Base-by-base conservation (phyloP, 2,329 filamentous ascomycete species). In the Myriosclerotinia scirpicola region DNA sequence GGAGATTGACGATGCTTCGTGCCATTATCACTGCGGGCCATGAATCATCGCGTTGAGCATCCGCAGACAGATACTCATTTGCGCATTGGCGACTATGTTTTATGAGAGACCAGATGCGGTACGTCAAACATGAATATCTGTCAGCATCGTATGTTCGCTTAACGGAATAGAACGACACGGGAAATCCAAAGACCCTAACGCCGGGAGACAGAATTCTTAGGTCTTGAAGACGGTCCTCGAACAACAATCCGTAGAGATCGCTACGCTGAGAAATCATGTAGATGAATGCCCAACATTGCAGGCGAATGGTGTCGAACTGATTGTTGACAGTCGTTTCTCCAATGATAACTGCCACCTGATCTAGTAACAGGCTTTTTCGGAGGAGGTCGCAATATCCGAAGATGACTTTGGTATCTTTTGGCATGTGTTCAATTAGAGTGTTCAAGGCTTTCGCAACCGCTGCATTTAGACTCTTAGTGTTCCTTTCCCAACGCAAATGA, bases 331-430 rank as follows among this genome's bases (percentile, higher is more conserved):
- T n/a, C 56, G 48, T 60, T 9, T 38, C 48, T 34, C 34, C 11
- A 5, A 60, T 48, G 0, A 42, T 50, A 14, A 48, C 20, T 11
- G 56, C 56, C 14, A 60, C 42, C 3, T 60, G 56, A 7, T 60
- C 56, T 3, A 60, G 14, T 20, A 60, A 22, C 56, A 60, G 22
- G 14, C 42, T 50, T 9, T 60, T 48, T 12, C 56, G 56, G 20
- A 60, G 34, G 20, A 60, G 30, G 3, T 60, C 42, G 44, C 42
- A 22, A 48, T 26, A 60, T 22, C 11, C 56, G 30, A 48, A 36
- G 0, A 12, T 17, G 2, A 2, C n/a, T 9, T 15, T 22, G 12
- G 30, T 15, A 7, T 60, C 8, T 60, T 36, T 22, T 4, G 56
- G 56, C 5, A 60, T 48, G 0, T 48, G 20, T 6, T 22, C 14